phyloP scores from a whole-genome alignment of 129 eudicot species.

The Lonicera japonica region DNA sequence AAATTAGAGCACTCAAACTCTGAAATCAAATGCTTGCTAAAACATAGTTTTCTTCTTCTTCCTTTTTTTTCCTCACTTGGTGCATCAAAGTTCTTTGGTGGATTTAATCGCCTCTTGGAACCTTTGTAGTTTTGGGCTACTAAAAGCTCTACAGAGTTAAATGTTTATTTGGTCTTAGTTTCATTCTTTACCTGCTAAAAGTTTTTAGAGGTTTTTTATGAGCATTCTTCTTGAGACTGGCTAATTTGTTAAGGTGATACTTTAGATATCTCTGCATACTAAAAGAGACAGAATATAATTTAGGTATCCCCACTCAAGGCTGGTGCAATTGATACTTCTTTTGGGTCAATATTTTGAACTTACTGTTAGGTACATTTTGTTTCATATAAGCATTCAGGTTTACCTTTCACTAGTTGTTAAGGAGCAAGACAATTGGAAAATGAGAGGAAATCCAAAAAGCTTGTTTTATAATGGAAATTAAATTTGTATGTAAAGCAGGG shows the following conservation, averaged over 20 bases:
- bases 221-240: too few species aligned
- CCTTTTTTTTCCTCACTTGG: too few species aligned
- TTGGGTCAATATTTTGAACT: not conserved
- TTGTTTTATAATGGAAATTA: not conserved
- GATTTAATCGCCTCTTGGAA: too few species aligned
- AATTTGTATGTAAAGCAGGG: not conserved
- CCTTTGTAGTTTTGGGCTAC: too few species aligned
- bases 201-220: too few species aligned
- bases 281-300: not conserved
- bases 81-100: too few species aligned
- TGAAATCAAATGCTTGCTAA: not conserved
- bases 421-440: not conserved
- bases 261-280: not conserved
- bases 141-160: too few species aligned
- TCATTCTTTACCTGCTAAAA: too few species aligned
- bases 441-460: not conserved
- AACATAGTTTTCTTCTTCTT: not conserved
- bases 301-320: not conserved
- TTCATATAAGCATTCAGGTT: not conserved
- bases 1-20: not conserved
- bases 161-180: too few species aligned
- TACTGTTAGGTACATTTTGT: not conserved
- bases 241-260: too few species aligned
- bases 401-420: not conserved
- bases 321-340: not conserved